Percentiles rank a stretch among this genome's conserved stretches.
Evolutionary conservation across 2,329 filamentous ascomycete genomes (phyloP).

Genomic region (Falciphora oryzae): DNA sequence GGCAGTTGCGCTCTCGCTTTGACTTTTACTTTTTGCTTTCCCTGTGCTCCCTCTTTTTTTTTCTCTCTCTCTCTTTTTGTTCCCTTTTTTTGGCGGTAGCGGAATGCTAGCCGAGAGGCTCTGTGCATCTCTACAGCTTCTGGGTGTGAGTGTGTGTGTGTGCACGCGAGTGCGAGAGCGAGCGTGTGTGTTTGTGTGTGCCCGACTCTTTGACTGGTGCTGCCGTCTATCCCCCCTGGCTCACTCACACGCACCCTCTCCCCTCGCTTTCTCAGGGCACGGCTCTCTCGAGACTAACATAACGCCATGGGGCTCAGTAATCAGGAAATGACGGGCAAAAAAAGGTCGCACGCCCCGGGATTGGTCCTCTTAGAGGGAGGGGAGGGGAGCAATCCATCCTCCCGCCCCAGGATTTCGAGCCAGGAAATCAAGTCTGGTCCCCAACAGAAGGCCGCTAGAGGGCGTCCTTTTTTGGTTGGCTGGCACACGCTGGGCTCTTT

Average conservation of each 20-base stretch:
- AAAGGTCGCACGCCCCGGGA: not conserved
- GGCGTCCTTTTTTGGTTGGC: not conserved
- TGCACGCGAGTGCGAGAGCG: too few relatives aligned
- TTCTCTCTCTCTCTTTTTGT: too few relatives aligned
- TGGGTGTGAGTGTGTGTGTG: not conserved
- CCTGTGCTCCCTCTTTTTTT: conserved; percentile 10
- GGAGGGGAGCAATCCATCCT: not conserved
- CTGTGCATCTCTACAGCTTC: too few relatives aligned
- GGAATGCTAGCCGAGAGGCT: not conserved
- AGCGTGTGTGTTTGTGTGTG: too few relatives aligned
- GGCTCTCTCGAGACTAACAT: not conserved
- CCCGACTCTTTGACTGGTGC: not conserved
- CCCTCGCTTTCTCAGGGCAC: too few relatives aligned
- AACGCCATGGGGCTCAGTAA: not conserved
- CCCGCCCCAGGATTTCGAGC: not conserved
- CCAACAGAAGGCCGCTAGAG: not conserved
- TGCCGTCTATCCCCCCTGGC: not conserved
- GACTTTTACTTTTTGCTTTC: not conserved
- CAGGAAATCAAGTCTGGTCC: too few relatives aligned
- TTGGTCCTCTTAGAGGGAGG: not conserved
- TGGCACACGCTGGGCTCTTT: not conserved
- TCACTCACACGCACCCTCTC: not conserved
- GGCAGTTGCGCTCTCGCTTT: not conserved
- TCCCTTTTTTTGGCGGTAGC: conserved; percentile 1
- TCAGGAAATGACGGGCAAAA: not conserved